Conservation (phyloP, 345 rosid genomes). For the Murraya koenigii region DNA sequence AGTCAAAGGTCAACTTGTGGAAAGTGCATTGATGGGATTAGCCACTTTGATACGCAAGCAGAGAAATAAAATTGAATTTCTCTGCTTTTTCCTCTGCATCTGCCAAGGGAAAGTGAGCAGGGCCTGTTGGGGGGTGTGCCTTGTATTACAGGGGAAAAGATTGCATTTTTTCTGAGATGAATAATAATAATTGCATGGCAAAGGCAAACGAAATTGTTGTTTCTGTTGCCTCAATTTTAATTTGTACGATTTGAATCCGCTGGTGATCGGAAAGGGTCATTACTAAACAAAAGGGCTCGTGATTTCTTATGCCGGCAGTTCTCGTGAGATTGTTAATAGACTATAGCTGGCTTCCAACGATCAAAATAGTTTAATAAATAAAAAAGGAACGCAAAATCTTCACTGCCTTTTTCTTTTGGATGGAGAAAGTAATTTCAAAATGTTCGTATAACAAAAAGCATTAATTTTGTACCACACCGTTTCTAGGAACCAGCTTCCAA, state of each 20-base stretch:
- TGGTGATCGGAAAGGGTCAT: not conserved
- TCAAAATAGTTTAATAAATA: too few relatives aligned
- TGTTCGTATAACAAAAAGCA: not conserved
- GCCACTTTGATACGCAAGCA: not conserved
- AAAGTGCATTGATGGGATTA: not conserved
- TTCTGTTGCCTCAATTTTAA: not conserved
- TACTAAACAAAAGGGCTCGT: not conserved
- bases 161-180: not conserved
- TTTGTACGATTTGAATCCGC: too few relatives aligned
- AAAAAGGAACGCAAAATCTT: too few relatives aligned
- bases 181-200: not conserved
- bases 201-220: not conserved
- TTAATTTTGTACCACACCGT: not conserved
- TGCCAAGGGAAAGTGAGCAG: not conserved
- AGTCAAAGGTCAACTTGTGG: conserved; percentile 15
- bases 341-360: conserved; percentile 9
- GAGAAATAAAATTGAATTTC: conserved; percentile 5
- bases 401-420: not conserved
- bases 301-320: not conserved
- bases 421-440: not conserved
- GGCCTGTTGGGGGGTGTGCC: not conserved
- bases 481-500: not conserved
- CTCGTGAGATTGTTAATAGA: not conserved
- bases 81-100: not conserved
- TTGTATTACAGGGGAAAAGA: not conserved